Conservation (phyloP, 371 early-diverging fungal genomes). For the Rhizomucor miehei region DNA sequence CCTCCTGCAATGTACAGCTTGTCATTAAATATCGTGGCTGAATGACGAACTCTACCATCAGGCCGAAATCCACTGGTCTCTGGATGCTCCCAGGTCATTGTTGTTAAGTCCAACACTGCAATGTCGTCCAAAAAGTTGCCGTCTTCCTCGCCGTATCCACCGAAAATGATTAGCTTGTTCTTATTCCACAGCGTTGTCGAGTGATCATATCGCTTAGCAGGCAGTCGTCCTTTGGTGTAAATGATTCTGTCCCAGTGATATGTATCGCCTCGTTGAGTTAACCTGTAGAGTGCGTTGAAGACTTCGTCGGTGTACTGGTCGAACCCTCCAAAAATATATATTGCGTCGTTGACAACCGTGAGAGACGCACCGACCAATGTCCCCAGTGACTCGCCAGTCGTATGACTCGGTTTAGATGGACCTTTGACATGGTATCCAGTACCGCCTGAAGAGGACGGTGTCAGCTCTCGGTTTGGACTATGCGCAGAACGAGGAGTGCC, state of each 20-base stretch:
- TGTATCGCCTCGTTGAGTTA: conserved; percentile 23
- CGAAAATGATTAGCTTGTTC: conserved; percentile 68
- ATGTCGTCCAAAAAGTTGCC: conserved; percentile 61
- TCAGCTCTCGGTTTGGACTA: conserved; percentile 12
- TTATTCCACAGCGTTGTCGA: conserved; percentile 60
- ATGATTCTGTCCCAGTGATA: conserved; percentile 57
- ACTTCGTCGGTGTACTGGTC: conserved; percentile 70
- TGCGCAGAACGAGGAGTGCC: conserved; percentile 16
- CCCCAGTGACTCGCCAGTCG: conserved; percentile 50
- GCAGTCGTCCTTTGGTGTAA: conserved; percentile 59
- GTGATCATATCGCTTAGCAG: conserved; percentile 67
- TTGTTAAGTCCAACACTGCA: conserved; percentile 54
- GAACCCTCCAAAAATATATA: conserved; percentile 71
- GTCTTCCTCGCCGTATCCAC: conserved; percentile 64
- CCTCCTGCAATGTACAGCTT: conserved; percentile 70
- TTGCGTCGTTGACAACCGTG: conserved; percentile 40
- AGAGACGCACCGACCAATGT: conserved; percentile 65
- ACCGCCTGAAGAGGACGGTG: conserved; percentile 20
- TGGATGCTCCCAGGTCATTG: conserved; percentile 66
- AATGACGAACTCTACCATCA: conserved; percentile 59
- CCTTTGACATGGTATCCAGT: conserved; percentile 9
- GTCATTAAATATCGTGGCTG: conserved; percentile 64
- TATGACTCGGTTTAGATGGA: conserved; percentile 30
- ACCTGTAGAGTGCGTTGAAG: conserved; percentile 59
- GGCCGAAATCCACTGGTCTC: conserved; percentile 49